These are phyloP conservation scores for Aspergillus affinis DNA, from an alignment of 495 filamentous ascomycete species.

Conservation along the genomic window DNA sequence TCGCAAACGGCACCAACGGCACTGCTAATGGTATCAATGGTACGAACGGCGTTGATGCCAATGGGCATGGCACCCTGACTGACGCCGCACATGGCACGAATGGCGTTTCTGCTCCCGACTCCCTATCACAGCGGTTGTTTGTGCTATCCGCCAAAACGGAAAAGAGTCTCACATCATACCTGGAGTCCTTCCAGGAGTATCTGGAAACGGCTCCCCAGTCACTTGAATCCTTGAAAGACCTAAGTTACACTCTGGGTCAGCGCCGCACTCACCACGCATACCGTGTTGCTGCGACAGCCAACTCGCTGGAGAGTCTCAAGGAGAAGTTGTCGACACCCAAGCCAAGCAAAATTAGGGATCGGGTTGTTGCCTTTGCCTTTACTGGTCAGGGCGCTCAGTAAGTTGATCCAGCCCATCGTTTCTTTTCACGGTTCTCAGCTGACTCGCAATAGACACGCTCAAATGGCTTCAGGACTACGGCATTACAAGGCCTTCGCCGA, in stretches of 20 bases:
- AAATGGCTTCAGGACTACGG: not conserved
- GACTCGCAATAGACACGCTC: not conserved
- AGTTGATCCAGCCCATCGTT: not conserved
- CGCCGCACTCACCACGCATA: not conserved
- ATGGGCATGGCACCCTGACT: not conserved
- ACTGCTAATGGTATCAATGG: not conserved
- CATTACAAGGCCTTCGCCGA: not conserved
- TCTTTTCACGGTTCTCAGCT: not conserved
- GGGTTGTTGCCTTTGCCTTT: constrained; percentile 6
- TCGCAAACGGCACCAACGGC: not conserved
- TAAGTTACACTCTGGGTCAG: not conserved
- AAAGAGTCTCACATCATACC: not conserved
- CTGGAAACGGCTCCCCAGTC: not conserved
- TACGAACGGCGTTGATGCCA: not conserved
- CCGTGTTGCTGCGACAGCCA: not conserved
- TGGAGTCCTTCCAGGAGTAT: not conserved
- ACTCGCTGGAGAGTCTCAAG: not conserved
- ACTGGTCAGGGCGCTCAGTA: constrained; percentile 14
- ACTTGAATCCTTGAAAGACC: not conserved
- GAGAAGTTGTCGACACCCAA: not conserved
- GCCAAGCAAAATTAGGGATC: not conserved
- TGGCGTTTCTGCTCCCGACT: not conserved
- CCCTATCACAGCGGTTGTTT: not conserved
- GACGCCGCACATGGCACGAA: not conserved
- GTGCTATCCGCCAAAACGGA: not conserved